phyloP scores from a whole-genome alignment of 768 basidiomycete genomes.

The Ramaria rubella region DNA sequence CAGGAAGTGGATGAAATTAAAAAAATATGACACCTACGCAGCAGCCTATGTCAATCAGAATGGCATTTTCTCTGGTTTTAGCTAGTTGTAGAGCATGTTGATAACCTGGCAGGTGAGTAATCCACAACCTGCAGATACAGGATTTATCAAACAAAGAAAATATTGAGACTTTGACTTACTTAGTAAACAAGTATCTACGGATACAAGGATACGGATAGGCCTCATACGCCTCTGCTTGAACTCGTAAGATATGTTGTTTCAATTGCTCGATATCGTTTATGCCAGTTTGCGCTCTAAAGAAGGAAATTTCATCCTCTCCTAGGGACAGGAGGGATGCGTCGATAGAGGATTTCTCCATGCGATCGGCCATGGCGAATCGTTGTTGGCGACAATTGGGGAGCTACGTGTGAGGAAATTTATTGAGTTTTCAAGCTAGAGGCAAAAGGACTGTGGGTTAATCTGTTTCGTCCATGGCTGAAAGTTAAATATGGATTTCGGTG shows the following conservation, averaged over 20 bases:
- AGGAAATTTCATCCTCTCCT: conserved; percentile 2
- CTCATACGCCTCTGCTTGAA: conserved; percentile 13
- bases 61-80: neutral
- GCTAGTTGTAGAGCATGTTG: neutral
- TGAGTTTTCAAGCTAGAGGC: too few species aligned
- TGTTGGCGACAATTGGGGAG: too few species aligned
- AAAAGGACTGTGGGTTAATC: too few species aligned
- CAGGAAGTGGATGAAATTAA: conserved; percentile 9
- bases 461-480: too few species aligned
- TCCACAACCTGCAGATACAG: neutral
- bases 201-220: conserved; percentile 11
- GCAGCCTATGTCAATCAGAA: conserved; percentile 4
- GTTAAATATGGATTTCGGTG: too few species aligned
- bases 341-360: neutral
- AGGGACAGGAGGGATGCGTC: conserved; percentile 4
- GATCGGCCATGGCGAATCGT: neutral
- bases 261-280: conserved; percentile 7
- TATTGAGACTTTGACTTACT: neutral
- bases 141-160: neutral
- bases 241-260: conserved; percentile 4
- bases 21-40: conserved; percentile 21
- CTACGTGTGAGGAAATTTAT: too few species aligned
- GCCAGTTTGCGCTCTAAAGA: conserved; percentile 12
- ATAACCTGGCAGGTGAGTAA: conserved; percentile 1
- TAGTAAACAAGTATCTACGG: conserved; percentile 8